Evolutionary conservation across 164 flowering plant genomes (phyloP).

Genomic region (Magnolia sinica): DNA sequence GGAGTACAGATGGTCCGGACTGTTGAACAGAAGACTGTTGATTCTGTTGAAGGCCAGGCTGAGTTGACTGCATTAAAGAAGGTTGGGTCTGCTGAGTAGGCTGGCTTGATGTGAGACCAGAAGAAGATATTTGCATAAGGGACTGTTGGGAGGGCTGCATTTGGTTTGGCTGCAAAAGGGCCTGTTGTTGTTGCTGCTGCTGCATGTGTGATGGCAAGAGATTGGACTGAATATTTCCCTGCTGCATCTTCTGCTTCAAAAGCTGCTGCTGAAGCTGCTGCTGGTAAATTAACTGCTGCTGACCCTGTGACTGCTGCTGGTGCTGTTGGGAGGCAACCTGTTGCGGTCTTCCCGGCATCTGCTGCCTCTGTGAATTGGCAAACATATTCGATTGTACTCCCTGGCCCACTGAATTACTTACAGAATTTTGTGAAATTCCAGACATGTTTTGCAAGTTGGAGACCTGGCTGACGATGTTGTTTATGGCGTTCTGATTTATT

Average conservation of each 20-base stretch:
- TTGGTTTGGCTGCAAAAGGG: conserved; percentile 51
- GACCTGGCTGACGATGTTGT: conserved; percentile 47
- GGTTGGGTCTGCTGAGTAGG: conserved; percentile 44
- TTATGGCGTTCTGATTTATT: conserved; percentile 44
- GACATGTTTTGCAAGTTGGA: conserved; percentile 57
- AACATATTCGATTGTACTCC: conserved; percentile 48
- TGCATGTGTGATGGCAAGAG: conserved; percentile 60
- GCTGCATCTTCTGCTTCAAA: conserved; percentile 46
- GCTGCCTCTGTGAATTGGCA: conserved; percentile 65
- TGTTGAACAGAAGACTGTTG: conserved; percentile 62
- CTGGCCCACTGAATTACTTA: conserved; percentile 57
- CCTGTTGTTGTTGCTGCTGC: conserved; percentile 58
- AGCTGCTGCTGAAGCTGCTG: conserved; percentile 34
- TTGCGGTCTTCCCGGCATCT: conserved; percentile 58
- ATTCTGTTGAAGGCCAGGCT: conserved; percentile 55
- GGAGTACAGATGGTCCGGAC: conserved; percentile 60
- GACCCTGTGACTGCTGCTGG: conserved; percentile 47
- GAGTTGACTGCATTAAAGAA: conserved; percentile 48
- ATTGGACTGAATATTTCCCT: conserved; percentile 42
- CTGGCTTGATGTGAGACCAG: conserved; percentile 33
- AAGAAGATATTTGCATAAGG: conserved; percentile 48
- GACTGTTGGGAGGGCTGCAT: conserved; percentile 67
- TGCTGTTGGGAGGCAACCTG: conserved; percentile 41
- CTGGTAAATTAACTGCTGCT: conserved; percentile 33
- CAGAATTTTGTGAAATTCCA: conserved; percentile 46